Evolutionary conservation across 2,329 filamentous ascomycete species (phyloP).

Genomic region (Colletotrichum orchidophilum): DNA sequence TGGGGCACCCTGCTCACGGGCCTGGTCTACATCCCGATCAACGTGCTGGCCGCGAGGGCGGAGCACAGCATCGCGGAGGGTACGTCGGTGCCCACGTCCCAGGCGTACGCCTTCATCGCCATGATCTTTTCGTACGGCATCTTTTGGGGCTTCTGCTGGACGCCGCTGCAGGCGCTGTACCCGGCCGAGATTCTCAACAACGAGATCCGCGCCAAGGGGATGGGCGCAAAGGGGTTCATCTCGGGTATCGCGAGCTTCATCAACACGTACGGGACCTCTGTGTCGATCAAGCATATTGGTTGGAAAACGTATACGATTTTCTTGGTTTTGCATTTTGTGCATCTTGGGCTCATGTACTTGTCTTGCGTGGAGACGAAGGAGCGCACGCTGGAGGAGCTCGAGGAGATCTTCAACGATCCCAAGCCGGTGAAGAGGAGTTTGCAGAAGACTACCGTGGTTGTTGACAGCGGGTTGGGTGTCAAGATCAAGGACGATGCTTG

Average conservation of each 20-base stretch:
- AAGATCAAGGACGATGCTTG: constrained; percentile 24
- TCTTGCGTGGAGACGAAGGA: constrained; percentile 58
- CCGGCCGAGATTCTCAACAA: constrained; percentile 46
- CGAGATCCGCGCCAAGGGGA: constrained; percentile 49
- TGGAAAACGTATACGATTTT: constrained; percentile 57
- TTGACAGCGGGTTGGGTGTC: constrained; percentile 23
- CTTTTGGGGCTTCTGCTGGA: constrained; percentile 56
- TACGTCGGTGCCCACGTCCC: constrained; percentile 5
- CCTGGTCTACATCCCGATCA: constrained; percentile 39
- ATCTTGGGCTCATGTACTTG: constrained; percentile 33
- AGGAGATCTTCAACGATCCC: constrained; percentile 61
- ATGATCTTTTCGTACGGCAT: constrained; percentile 56
- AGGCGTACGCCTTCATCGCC: constrained; percentile 35
- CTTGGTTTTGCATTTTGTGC: constrained; percentile 50
- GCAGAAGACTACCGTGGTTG: constrained; percentile 30
- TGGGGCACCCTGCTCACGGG: constrained; percentile 47
- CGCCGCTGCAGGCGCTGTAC: constrained; percentile 55
- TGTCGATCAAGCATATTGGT: constrained; percentile 51
- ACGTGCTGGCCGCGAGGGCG: constrained; percentile 43
- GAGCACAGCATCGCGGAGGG: constrained; percentile 39
- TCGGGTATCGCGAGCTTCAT: constrained; percentile 43
- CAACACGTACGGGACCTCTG: constrained; percentile 50
- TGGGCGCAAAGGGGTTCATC: constrained; percentile 52
- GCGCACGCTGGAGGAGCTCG: constrained; percentile 64
- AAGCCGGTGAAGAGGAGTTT: constrained; percentile 34